Evolutionary conservation across 2,329 filamentous ascomycete genomes (phyloP), one percentile per base, ranked within the genome.

Genomic region (Hypoxylon sp.): DNA sequence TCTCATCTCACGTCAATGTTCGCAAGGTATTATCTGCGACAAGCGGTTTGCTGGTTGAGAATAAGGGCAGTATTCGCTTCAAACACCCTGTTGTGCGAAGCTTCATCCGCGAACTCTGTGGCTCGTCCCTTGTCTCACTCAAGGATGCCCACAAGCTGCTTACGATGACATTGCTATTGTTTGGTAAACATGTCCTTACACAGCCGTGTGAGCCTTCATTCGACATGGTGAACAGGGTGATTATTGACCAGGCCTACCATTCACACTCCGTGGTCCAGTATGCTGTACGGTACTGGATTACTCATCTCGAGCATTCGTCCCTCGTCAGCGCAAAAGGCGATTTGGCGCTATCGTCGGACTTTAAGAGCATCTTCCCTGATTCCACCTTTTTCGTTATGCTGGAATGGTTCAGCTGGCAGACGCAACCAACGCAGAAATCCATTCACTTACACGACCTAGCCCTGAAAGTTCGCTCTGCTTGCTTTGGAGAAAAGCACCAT

Each of bases 301-400:
- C 70, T 1, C 79, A 81, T 66, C 77, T 81, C 67, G 73, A 74
- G 5, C 66, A 71, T 2, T 79, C 79, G 0, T 76, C 77, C 0
- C 70, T 78, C 1, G 66, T 74, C n/a, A 70, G 67, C 2, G 39
- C 69, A 0, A 73, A 74, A 12, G 77, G 73, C 5, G 69, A 76
- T 23, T 60, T 80, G 2, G 59, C 61, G 1, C 52, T 80, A 14
- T 70, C 74, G 4, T 65, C 74, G 9, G 78, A 77, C 3, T 79
- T 81, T 55, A 71, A 72, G n/a, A 73, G 77, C 3, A 63, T 77
- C 27, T 80, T 81, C 53, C 79, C 79, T 0, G 71, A 74, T 25
- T 78, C 78, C 2, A 72, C 74, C n/a, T 76, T 77, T 61, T 79
- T 81, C 60, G 71, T 75, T 16, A 70, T 80, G 5, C 63, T 81